Percentiles rank a stretch among this genome's conserved stretches.
Evolutionary conservation across 1,284 basidiomycete genomes (phyloP).

Genomic region (Stygiomarasmius scandens): DNA sequence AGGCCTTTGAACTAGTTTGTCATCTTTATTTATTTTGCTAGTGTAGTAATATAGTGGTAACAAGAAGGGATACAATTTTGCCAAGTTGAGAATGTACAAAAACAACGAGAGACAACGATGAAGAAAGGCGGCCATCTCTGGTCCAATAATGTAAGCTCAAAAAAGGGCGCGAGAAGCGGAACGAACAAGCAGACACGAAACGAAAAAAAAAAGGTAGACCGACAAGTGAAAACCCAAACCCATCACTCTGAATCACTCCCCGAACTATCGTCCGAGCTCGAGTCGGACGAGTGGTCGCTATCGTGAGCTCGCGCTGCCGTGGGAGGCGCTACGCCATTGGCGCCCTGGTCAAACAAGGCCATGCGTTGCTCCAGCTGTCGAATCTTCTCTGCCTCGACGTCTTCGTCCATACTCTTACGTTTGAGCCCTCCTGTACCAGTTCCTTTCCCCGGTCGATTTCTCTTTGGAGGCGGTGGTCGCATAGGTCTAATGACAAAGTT

Average conservation of each 20-base stretch:
- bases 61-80: background rate
- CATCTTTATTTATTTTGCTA: background rate
- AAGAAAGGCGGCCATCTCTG: constrained; percentile 2
- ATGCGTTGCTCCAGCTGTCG: constrained; percentile 83
- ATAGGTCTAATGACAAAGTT: constrained; percentile 87
- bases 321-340: constrained; percentile 38
- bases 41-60: background rate
- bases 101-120: constrained; percentile 3
- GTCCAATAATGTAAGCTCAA: constrained; percentile 12
- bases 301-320: constrained; percentile 47
- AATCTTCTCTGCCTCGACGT: constrained; percentile 88
- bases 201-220: constrained; percentile 7
- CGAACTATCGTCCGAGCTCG: constrained; percentile 75
- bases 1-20: background rate
- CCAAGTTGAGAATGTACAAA: background rate
- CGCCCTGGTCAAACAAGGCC: constrained; percentile 68
- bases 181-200: constrained; percentile 1
- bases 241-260: constrained; percentile 80
- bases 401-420: constrained; percentile 91
- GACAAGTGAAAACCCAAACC: constrained; percentile 12
- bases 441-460: constrained; percentile 70
- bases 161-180: background rate
- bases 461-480: constrained; percentile 60
- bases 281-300: constrained; percentile 77
- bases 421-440: constrained; percentile 86